A percentile compares a stretch with the other conserved stretches of the same genome.
phyloP scores from a whole-genome alignment of 2,329 filamentous ascomycete species.

The Aspergillus floridensis region DNA sequence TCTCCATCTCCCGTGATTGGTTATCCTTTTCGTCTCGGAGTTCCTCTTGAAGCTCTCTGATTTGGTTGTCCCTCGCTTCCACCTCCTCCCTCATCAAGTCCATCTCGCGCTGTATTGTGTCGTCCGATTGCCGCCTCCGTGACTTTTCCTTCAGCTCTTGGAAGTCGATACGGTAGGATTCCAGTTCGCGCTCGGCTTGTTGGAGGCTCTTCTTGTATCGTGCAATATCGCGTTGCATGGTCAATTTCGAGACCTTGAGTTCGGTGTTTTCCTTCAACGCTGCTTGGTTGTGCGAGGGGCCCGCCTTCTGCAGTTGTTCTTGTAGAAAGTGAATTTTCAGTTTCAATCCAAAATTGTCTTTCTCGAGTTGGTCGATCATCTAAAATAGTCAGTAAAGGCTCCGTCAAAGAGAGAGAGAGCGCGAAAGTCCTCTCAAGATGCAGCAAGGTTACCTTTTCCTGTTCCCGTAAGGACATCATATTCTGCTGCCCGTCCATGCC shows the following conservation, averaged over 20 bases:
- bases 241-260: slow-evolving; percentile 87
- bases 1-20: slow-evolving; percentile 58
- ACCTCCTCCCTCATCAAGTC: slow-evolving; percentile 50
- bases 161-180: slow-evolving; percentile 77
- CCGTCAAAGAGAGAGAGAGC: too few relatives aligned
- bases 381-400: slow-evolving; percentile 27
- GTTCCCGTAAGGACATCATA: slow-evolving; percentile 85
- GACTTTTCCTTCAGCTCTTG: slow-evolving; percentile 78
- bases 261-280: slow-evolving; percentile 94
- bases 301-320: slow-evolving; percentile 80
- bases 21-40: slow-evolving; percentile 58
- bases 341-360: slow-evolving; percentile 96
- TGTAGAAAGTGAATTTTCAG: slow-evolving; percentile 97
- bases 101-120: slow-evolving; percentile 64
- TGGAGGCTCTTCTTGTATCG: slow-evolving; percentile 81
- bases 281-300: slow-evolving; percentile 83
- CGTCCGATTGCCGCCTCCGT: slow-evolving; percentile 71
- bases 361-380: slow-evolving; percentile 90
- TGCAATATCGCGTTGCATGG: slow-evolving; percentile 82
- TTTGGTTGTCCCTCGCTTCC: slow-evolving; percentile 46
- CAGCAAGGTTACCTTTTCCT: slow-evolving; percentile 67
- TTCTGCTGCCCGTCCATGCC: slow-evolving; percentile 73
- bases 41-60: slow-evolving; percentile 48
- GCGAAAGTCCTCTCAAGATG: not conserved
- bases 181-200: slow-evolving; percentile 80